Percentiles rank a stretch among this genome's conserved stretches.
phyloP scores from a whole-genome alignment of 129 eudicot species.

The Daucus carota region DH1_v3.0 NC_030387.2:9387001-9387500 shows the following conservation, averaged over 20 bases:
- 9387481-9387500: constrained; percentile 91
- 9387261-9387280: constrained; percentile 95
- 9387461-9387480: constrained; percentile 86
- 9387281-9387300: too few relatives aligned
- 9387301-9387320: too few relatives aligned
- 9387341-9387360: too few relatives aligned
- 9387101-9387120: constrained; percentile 95
- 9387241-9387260: constrained; percentile 84
- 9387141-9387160: constrained; percentile 15
- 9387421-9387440: constrained; percentile 89
- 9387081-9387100: constrained; percentile 98
- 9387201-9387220: background rate
- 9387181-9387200: background rate
- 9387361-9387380: too few relatives aligned
- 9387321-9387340: too few relatives aligned
- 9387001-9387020: constrained; percentile 74
- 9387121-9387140: constrained; percentile 89
- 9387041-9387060: constrained; percentile 86
- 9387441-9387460: constrained; percentile 97
- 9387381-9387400: too few relatives aligned
- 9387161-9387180: background rate
- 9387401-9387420: too few relatives aligned
- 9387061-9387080: constrained; percentile 64
- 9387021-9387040: constrained; percentile 74
- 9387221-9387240: constrained; percentile 88